Evolutionary conservation across 139 green algal species (phyloP).

Genomic region (Bryopsis sp.): DNA sequence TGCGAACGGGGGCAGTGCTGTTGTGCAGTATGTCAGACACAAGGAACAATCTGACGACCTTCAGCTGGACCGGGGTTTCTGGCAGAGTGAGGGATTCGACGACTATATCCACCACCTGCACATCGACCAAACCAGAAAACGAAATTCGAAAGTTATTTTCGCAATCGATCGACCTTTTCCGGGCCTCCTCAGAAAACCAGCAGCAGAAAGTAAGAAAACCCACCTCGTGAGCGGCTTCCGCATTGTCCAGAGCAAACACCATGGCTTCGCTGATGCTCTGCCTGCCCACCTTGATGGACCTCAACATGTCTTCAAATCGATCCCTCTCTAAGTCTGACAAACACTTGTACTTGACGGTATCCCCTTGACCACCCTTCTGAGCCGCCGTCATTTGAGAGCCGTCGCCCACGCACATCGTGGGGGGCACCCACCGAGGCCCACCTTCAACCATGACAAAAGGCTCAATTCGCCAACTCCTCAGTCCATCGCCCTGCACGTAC

Average conservation of each 20-base stretch:
- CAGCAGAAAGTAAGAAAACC: constrained; percentile 1
- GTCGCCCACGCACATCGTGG: constrained; percentile 33
- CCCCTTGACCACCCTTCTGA: constrained; percentile 30
- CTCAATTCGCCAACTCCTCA: constrained; percentile 76
- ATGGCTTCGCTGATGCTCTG: constrained; percentile 67
- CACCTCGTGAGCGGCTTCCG: constrained; percentile 65
- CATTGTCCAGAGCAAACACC: constrained; percentile 86
- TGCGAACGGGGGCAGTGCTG: constrained; percentile 71
- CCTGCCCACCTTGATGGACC: constrained; percentile 58
- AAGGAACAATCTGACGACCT: constrained; percentile 81
- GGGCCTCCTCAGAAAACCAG: too few species aligned
- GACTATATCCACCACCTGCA: constrained; percentile 71
- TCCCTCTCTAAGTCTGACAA: constrained; percentile 59
- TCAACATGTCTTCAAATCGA: constrained; percentile 82
- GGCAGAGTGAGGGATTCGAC: constrained; percentile 67
- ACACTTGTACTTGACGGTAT: constrained; percentile 1
- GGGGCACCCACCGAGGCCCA: constrained; percentile 52
- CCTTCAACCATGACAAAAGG: constrained; percentile 87
- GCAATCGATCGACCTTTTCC: too few species aligned
- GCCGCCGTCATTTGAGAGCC: constrained; percentile 34
- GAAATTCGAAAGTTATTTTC: constrained; percentile 5
- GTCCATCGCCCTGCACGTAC: constrained; percentile 57
- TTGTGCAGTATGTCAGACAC: constrained; percentile 94
- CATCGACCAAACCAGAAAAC: not conserved
- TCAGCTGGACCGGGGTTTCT: constrained; percentile 76